Base-by-base conservation (phyloP, 2,329 filamentous ascomycete genomes). In the Plectosphaerella plurivora region DNA sequence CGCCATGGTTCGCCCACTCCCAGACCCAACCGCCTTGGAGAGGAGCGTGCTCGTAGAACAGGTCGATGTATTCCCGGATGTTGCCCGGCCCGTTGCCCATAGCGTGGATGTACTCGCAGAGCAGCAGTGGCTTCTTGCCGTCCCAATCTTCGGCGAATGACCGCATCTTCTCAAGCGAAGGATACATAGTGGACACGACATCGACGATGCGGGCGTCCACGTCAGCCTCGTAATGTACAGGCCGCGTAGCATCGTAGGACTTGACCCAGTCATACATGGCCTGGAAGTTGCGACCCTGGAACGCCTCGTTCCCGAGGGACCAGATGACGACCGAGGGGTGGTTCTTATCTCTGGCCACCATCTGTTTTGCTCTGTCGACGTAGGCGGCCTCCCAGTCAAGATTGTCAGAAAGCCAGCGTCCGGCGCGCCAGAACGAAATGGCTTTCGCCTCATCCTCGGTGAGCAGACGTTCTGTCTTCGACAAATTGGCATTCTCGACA, bases 11-110 rank as follows among this genome's bases (percentile, higher is more conserved):
- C 0, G 74, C 76, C 82, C 82, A 86, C 59, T 85, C 82, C 82
- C 82, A 86, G 5, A 85, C 75, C 25, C 80, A 82, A 0, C 86
- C 86, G 3, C 86, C 86, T 66, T 87, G 84, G 0, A 71, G 58
- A 0, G 63, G 54, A 0, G 64, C 63, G 37, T 71, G 74, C 25
- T 76, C 74, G 59, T 83, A 79, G 65, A 88, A 89, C 0, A 78
- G 74, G 8, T 86, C 78, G n/a, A 87, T 70, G 55, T 89, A 89
- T 53, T 89, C 86, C 54, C 82, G 77, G 45, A 89, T 70, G 1
- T 78, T 80, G 1, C 87, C 86, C 0, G 84, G 86, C 0, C 84
- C 86, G 53, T 88, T 89, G 0, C 87, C 87, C 86, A 90, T 89
- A 0, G 87, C 84, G 55, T 81, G 78, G 0, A 70, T 69, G 53